phyloP scores from a whole-genome alignment of 176 grass and related monocot genomes.

The Cocos nucifera region DNA sequence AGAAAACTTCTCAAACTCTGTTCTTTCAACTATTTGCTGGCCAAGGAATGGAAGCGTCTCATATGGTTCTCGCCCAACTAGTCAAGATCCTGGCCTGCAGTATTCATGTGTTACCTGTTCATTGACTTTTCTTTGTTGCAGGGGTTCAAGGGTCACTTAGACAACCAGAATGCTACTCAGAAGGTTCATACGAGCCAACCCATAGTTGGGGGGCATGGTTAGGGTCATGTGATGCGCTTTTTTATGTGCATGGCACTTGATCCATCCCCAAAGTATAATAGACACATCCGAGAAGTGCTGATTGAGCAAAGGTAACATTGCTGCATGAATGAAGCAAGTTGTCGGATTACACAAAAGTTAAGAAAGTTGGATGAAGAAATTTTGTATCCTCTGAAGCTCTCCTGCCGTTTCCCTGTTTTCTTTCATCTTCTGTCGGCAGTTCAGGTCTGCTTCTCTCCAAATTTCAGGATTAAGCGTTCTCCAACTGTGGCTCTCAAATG shows the following conservation, averaged over 20 bases:
- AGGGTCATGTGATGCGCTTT: constrained; percentile 63
- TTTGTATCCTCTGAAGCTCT: too few relatives aligned
- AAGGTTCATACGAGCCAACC: constrained; percentile 24
- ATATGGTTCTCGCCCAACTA: constrained; percentile 10
- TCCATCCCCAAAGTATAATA: neutral
- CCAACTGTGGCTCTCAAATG: too few relatives aligned
- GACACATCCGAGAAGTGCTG: too few relatives aligned
- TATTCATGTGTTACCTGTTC: neutral
- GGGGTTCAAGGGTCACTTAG: neutral
- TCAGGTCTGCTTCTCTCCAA: too few relatives aligned
- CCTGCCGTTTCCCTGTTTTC: too few relatives aligned
- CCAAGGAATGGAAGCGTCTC: constrained; percentile 25
- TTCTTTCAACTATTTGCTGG: constrained; percentile 59
- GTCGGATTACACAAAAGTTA: too few relatives aligned
- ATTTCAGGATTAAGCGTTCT: too few relatives aligned
- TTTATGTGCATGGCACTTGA: constrained; percentile 74
- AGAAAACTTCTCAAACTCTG: constrained; percentile 21
- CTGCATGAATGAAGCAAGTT: too few relatives aligned
- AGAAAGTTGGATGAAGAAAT: too few relatives aligned
- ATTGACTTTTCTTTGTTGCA: constrained; percentile 2
- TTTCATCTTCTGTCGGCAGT: too few relatives aligned
- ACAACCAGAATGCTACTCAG: neutral
- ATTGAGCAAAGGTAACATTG: too few relatives aligned
- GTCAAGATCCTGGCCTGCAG: neutral
- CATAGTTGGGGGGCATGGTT: constrained; percentile 79